phyloP scores from a whole-genome alignment of 768 basidiomycete species.

The Pisolithus sp. region DNA sequence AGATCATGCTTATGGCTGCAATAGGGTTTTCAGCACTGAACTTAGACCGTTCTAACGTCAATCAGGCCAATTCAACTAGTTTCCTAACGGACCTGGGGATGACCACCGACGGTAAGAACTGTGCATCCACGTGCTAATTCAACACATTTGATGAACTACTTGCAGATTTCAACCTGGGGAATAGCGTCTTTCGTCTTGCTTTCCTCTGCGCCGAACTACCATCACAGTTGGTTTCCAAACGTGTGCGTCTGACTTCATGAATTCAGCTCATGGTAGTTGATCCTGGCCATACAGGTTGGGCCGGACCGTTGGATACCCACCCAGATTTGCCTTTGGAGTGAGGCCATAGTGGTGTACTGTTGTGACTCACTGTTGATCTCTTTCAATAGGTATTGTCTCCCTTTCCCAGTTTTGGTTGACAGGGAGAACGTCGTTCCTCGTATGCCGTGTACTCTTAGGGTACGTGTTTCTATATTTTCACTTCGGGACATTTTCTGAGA shows the following conservation, averaged over 20 bases:
- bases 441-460: constrained; percentile 44
- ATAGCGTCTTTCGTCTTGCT: constrained; percentile 44
- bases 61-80: constrained; percentile 52
- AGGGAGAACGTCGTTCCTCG: constrained; percentile 45
- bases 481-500: background rate
- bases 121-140: background rate
- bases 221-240: constrained; percentile 57
- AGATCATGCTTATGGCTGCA: constrained; percentile 50
- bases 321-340: constrained; percentile 51
- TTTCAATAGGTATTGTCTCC: constrained; percentile 34
- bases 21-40: constrained; percentile 54
- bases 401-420: constrained; percentile 49
- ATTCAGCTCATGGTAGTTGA: background rate
- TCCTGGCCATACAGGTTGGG: constrained; percentile 34
- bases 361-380: background rate
- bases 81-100: constrained; percentile 51
- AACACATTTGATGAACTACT: background rate
- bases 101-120: constrained; percentile 38
- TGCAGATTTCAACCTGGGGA: constrained; percentile 51
- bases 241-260: constrained; percentile 26
- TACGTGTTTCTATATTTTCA: constrained; percentile 9
- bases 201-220: constrained; percentile 55
- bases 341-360: too few species aligned
- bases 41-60: constrained; percentile 47
- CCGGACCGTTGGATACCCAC: constrained; percentile 61